Base-by-base conservation (phyloP, 331 rosid genomes). In the Phaseolus coccineus region DNA sequence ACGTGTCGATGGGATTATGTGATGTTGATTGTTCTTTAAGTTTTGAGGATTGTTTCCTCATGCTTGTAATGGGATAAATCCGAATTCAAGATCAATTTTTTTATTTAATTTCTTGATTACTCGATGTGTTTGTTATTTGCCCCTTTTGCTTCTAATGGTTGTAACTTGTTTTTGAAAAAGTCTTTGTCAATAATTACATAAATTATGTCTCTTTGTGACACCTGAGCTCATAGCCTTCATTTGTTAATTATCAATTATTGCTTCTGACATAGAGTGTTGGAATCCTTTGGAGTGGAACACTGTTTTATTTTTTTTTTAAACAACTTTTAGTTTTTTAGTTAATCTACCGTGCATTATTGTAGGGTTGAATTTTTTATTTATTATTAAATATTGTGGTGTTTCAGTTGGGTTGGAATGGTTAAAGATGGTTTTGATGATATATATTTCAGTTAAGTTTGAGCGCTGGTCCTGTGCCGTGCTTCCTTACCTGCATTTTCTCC, bases 381-480 rank as follows among this genome's bases (percentile, higher is more conserved):
- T 59, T 83, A 71, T 65, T 46, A 69, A 61, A 76, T 31, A 4
- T 76, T 76, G 25, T 80, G 63, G 48, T 79, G 67, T 65, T 82
- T 76, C 85, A 80, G 77, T 82, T 78, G 69, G 79, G 47, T 77
- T 42, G 87, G 69, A 50, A 62, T 79, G 90, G 82, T 82, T 86
- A 82, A 19, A 82, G 82, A 81, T 83, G 82, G 73, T 82, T 73
- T 84, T 86, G 86, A 52, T 89, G 82, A 64, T 89, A 65, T 53
- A 53, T 84, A 77, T 80, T 83, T 85, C 77, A 89, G 92, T 75
- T 86, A 84, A 69, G 86, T 76, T 80, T 6, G 69, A 78, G 88
- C 73, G 70, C 65, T 12, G 82, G 82, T 83, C 74, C 65, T 61
- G 77, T 33, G 15, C 78, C 44, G 67, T 71, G 83, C 85, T 83